Conservation (phyloP, 2,329 filamentous ascomycete species). For the Immersiporthe knoxdaviesiana region DNA sequence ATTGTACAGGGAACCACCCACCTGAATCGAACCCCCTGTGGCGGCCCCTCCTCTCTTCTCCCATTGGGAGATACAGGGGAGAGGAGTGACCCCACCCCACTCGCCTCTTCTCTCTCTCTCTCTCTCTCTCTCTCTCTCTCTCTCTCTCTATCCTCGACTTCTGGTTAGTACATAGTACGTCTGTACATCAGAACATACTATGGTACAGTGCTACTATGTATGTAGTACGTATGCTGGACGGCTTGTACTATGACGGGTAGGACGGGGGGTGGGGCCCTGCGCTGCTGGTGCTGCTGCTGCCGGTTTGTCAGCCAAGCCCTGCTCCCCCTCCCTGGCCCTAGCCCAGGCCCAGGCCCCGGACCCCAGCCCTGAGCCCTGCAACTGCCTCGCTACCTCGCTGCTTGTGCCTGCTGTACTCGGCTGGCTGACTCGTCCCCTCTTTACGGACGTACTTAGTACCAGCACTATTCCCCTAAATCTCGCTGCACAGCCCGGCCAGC, state of each 20-base stretch:
- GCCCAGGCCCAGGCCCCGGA: no score
- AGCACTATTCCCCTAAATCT: not conserved
- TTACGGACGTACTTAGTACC: no score
- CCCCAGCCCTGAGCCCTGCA: no score
- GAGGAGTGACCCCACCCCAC: not conserved
- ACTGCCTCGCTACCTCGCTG: not conserved
- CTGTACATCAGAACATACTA: no score
- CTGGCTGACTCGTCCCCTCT: not conserved
- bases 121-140: not conserved
- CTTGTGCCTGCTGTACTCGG: not conserved
- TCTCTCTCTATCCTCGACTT: not conserved
- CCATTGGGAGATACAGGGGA: not conserved
- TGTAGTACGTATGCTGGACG: not conserved
- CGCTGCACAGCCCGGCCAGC: not conserved
- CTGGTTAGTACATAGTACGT: no score
- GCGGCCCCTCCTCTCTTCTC: not conserved
- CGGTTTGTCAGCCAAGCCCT: not conserved
- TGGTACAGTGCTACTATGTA: no score
- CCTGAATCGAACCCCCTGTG: not conserved
- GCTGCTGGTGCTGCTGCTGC: not conserved
- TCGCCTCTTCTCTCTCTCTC: not conserved
- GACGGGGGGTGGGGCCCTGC: not conserved
- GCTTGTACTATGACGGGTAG: not conserved
- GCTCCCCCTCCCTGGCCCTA: no score
- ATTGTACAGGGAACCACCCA: constrained; percentile 3